Conservation (phyloP, 164 flowering plant genomes). For the Brasenia schreberi region DNA sequence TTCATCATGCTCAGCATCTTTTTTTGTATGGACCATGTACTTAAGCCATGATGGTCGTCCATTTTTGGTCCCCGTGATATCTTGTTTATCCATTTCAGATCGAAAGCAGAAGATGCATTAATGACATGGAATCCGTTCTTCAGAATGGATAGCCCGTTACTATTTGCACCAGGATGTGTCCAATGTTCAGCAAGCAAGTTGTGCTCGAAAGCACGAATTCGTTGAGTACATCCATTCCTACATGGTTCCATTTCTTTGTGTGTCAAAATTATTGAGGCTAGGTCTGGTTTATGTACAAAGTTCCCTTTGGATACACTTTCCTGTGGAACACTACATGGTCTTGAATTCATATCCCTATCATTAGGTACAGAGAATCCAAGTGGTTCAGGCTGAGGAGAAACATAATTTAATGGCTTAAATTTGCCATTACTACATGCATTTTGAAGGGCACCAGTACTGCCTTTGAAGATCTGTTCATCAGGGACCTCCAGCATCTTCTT, state of each 20-base stretch:
- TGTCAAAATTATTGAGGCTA: slow-evolving; percentile 47
- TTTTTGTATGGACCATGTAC: slow-evolving; percentile 6
- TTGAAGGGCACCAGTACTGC: slow-evolving; percentile 6
- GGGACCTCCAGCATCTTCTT: slow-evolving; percentile 7
- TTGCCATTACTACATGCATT: slow-evolving; percentile 13
- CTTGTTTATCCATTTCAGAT: slow-evolving; percentile 2
- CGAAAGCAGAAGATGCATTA: slow-evolving; percentile 12
- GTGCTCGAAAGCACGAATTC: slow-evolving; percentile 58
- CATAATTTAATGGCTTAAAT: slow-evolving; percentile 10
- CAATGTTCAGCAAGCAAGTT: slow-evolving; percentile 23
- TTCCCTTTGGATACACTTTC: neutral
- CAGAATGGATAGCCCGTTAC: slow-evolving; percentile 6
- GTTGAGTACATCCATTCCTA: slow-evolving; percentile 67
- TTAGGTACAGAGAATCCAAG: slow-evolving; percentile 3
- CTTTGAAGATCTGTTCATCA: slow-evolving; percentile 8
- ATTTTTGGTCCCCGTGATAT: slow-evolving; percentile 9
- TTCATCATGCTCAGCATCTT: slow-evolving; percentile 3
- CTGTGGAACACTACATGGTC: neutral
- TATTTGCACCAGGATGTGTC: slow-evolving; percentile 22
- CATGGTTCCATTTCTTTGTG: slow-evolving; percentile 51
- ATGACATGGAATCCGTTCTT: slow-evolving; percentile 11
- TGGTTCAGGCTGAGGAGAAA: slow-evolving; percentile 1
- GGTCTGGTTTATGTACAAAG: slow-evolving; percentile 22
- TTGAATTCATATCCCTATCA: slow-evolving; percentile 5
- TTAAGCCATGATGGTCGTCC: slow-evolving; percentile 4